Evolutionary conservation across 2,329 filamentous ascomycete genomes (phyloP), one percentile per base, ranked within the genome.

Genomic region (Teratosphaeriaceae sp.): DNA sequence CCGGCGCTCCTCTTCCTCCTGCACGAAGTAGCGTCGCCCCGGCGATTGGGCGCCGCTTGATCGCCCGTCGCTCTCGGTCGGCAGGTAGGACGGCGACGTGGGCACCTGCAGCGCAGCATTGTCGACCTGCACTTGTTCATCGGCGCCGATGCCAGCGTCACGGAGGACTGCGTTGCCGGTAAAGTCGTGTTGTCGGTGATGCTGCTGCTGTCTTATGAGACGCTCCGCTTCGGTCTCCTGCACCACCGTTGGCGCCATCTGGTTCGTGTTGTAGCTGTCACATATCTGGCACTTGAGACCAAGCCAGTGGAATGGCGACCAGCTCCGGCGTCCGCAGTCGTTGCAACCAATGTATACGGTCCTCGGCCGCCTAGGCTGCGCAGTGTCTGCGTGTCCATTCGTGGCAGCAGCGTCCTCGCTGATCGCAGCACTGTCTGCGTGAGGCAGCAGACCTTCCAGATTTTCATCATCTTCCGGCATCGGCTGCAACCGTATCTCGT

Each of bases 281-380:
- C 71, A 81, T 55, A 74, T 65, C 37, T 71, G 81, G 61, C 92
- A 98, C 65, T 94, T 95, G 35, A 95, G 72, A 0, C 92, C 92
- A 3, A 97, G 72, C 88, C 92, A 98, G 65, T 98, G 92, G 61
- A 94, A 98, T 22, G 78, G 76, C 18, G 92, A 88, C 18, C 85
- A 84, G 48, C 84, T 89, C 61, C 88, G 89, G 11, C 85, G 85
- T 35, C 82, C 86, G 66, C 92, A 98, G 66, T 98, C 92, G 62
- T 98, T 97, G 66, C 92, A 98, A 48, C 89, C 79, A 38, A 97
- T 79, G 50, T 89, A 78, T 12, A 88, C 90, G 49, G 81, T 51
- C 34, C 59, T 50, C 19, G 62, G 62, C 5, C 59, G 45, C 7
- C 53, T 24, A 31, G 43, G 35, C 26, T 45, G 22, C 33, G 42